A percentile compares a stretch with the other conserved stretches of the same genome.
phyloP scores from a whole-genome alignment of 495 filamentous ascomycete species.

The Daldinia bambusicola region DNA sequence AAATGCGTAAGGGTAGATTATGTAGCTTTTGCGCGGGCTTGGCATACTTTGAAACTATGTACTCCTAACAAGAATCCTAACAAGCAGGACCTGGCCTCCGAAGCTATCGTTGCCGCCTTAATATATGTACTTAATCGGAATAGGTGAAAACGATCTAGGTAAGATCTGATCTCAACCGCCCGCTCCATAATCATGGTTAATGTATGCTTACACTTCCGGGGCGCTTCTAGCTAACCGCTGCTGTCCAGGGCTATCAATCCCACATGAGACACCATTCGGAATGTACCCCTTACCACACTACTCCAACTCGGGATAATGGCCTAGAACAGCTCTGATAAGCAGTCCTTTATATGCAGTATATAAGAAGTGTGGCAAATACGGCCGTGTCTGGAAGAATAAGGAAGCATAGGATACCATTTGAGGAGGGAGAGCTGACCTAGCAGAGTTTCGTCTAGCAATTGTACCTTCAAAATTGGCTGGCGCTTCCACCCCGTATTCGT shows the following conservation, averaged over 20 bases:
- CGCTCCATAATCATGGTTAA: not conserved
- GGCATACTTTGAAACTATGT: not conserved
- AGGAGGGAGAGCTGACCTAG: constrained; percentile 12
- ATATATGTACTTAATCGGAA: too few species aligned
- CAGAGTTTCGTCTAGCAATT: constrained; percentile 39
- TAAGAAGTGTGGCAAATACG: not conserved
- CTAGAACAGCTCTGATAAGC: too few species aligned
- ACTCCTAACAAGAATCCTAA: not conserved
- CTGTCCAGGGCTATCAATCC: not conserved
- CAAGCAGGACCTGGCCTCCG: not conserved
- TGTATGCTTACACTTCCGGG: not conserved
- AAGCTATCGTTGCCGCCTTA: not conserved
- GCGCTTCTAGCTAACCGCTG: not conserved
- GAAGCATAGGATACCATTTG: constrained; percentile 4
- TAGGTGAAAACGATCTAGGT: not conserved
- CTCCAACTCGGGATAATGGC: not conserved
- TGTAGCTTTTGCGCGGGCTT: not conserved
- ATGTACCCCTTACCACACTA: constrained; percentile 1
- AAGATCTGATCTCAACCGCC: constrained; percentile 11
- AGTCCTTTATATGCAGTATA: too few species aligned
- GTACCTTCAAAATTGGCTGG: constrained; percentile 10
- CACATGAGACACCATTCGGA: not conserved
- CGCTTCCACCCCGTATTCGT: constrained; percentile 19
- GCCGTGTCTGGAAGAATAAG: not conserved
- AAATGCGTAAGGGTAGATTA: not conserved